Evolutionary conservation across 176 grass and related monocot species (phyloP).

Genomic region (Urochloa ruziziensis): DNA sequence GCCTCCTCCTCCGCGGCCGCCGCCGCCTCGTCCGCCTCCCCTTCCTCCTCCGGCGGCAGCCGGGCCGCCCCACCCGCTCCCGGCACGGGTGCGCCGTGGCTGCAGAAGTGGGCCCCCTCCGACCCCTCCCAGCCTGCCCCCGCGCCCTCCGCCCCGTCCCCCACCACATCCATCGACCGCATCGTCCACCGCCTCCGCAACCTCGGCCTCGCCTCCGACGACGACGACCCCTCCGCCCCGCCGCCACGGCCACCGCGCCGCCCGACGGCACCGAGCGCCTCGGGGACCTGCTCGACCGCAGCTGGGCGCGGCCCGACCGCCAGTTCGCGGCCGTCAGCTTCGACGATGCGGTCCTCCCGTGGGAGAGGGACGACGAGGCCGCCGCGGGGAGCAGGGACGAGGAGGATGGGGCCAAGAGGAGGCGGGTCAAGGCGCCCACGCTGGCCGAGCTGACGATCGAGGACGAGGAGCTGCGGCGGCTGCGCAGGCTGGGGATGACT

Average conservation of each 20-base stretch:
- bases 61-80: conserved; percentile 10
- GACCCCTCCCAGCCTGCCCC: conserved; percentile 35
- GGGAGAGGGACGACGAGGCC: conserved; percentile 58
- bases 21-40: conserved; percentile 12
- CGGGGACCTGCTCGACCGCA: conserved; percentile 74
- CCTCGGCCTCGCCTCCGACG: conserved; percentile 62
- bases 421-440: conserved; percentile 67
- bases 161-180: conserved; percentile 68
- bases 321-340: conserved; percentile 14
- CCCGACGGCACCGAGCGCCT: conserved; percentile 64
- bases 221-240: conserved; percentile 52
- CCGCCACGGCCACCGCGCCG: conserved; percentile 2
- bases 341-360: conserved; percentile 62
- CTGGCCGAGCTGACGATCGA: conserved; percentile 91
- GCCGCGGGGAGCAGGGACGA: neutral
- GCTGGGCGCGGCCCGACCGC: conserved; percentile 78
- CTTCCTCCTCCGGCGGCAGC: conserved; percentile 30
- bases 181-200: conserved; percentile 95
- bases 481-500: conserved; percentile 61
- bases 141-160: conserved; percentile 23
- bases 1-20: conserved; percentile 5
- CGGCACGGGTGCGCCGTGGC: conserved; percentile 53
- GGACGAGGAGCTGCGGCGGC: conserved; percentile 74
- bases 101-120: conserved; percentile 61
- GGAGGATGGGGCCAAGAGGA: conserved; percentile 42